A percentile compares a stretch with the other conserved stretches of the same genome.
Conservation (phyloP, 2,329 filamentous ascomycete genomes). For the Hyphodiscus sp. region DNA sequence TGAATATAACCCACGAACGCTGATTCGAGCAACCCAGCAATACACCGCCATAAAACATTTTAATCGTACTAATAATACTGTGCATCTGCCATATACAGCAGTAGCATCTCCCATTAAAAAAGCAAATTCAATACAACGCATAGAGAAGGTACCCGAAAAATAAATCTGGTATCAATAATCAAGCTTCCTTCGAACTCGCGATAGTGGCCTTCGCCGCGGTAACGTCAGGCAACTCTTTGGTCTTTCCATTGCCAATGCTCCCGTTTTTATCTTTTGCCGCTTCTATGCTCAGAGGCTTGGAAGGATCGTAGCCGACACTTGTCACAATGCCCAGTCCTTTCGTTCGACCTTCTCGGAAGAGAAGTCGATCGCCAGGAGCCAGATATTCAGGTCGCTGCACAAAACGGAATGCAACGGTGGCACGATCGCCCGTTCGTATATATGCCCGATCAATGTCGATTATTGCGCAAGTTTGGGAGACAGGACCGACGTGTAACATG, state of each 20-base stretch:
- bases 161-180: neutral
- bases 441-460: constrained; percentile 96
- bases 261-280: constrained; percentile 21
- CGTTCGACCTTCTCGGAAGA: constrained; percentile 91
- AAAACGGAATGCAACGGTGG: constrained; percentile 88
- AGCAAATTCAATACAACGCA: neutral
- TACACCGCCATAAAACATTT: neutral
- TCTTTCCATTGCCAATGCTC: constrained; percentile 3
- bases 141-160: neutral
- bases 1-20: neutral
- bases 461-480: constrained; percentile 93
- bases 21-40: neutral
- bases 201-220: neutral
- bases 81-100: neutral
- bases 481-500: constrained; percentile 93
- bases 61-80: neutral
- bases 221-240: constrained; percentile 1
- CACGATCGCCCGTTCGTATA: constrained; percentile 91
- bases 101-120: neutral
- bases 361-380: constrained; percentile 75
- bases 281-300: constrained; percentile 39
- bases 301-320: constrained; percentile 75
- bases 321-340: constrained; percentile 96
- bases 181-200: neutral
- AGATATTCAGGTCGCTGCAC: constrained; percentile 92